A percentile compares a stretch with the other conserved stretches of the same genome.
These are phyloP conservation scores for Asterochloris sp. DNA, from an alignment of 139 green algal genomes.

Conservation along the genomic window DNA sequence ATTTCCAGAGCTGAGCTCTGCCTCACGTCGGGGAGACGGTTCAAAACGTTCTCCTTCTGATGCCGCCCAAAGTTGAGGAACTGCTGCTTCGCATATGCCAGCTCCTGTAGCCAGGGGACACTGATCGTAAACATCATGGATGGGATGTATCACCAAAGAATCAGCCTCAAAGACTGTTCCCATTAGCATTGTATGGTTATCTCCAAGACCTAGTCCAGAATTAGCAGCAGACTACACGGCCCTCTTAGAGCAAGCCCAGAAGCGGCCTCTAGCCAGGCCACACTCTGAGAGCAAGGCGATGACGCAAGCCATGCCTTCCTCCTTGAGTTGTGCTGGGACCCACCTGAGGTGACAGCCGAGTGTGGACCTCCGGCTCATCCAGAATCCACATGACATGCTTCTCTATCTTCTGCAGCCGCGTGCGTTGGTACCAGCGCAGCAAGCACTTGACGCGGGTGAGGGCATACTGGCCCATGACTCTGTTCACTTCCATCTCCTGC, in stretches of 20 bases:
- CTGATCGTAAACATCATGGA: too few species aligned
- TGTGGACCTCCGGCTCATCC: conserved; percentile 24
- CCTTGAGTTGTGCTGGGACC: neutral
- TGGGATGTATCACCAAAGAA: too few species aligned
- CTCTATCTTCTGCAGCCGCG: conserved; percentile 45
- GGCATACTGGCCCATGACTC: conserved; percentile 33
- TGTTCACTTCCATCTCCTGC: conserved; percentile 23
- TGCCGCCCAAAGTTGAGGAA: conserved; percentile 33
- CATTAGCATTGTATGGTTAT: too few species aligned
- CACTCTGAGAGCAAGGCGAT: too few species aligned
- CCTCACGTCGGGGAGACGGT: conserved; percentile 9
- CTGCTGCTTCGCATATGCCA: conserved; percentile 19
- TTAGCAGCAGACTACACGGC: too few species aligned
- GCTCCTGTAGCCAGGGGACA: too few species aligned
- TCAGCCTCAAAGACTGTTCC: too few species aligned
- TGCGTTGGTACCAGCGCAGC: conserved; percentile 39
- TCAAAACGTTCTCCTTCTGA: conserved; percentile 32
- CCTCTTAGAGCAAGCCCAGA: too few species aligned
- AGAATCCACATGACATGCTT: conserved; percentile 40
- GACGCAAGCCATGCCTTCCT: neutral
- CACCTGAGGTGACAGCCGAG: conserved; percentile 29
- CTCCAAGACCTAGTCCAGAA: too few species aligned
- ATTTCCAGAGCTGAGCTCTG: neutral
- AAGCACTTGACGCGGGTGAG: conserved; percentile 36
- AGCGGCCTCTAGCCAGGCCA: too few species aligned